Evolutionary conservation across 2,329 filamentous ascomycete genomes (phyloP).

Genomic region (Sporothrix globosa): DNA sequence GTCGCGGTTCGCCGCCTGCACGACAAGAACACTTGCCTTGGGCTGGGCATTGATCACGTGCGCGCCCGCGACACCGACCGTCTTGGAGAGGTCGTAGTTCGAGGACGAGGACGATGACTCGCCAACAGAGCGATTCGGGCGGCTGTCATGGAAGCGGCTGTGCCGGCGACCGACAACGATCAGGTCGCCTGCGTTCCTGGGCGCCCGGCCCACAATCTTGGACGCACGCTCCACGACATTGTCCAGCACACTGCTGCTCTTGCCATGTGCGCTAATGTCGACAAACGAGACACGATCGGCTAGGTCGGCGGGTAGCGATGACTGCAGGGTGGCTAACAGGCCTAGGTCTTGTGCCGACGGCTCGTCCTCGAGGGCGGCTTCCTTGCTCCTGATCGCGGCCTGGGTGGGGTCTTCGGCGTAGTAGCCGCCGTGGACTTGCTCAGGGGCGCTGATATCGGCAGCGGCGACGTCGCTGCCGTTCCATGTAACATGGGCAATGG

Average conservation of each 20-base stretch:
- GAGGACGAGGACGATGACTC: slow-evolving; percentile 34
- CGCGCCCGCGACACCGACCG: slow-evolving; percentile 64
- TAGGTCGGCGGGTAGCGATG: slow-evolving; percentile 43
- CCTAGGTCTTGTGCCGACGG: slow-evolving; percentile 44
- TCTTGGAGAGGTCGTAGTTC: slow-evolving; percentile 52
- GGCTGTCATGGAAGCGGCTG: slow-evolving; percentile 39
- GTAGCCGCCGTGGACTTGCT: background rate
- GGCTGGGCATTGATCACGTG: slow-evolving; percentile 61
- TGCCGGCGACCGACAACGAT: slow-evolving; percentile 66
- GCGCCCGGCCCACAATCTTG: slow-evolving; percentile 60
- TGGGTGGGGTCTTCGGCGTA: slow-evolving; percentile 27
- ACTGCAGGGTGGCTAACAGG: slow-evolving; percentile 44
- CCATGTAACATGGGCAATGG: slow-evolving; percentile 65
- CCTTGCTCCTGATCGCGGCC: slow-evolving; percentile 29
- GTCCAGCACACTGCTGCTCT: slow-evolving; percentile 47
- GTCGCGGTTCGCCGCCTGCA: slow-evolving; percentile 58
- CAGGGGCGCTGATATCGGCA: slow-evolving; percentile 31
- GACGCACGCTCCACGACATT: slow-evolving; percentile 59
- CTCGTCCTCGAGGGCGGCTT: slow-evolving; percentile 38
- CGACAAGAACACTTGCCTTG: slow-evolving; percentile 69
- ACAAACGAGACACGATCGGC: slow-evolving; percentile 52
- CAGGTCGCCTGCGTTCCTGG: slow-evolving; percentile 70
- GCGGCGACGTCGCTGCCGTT: slow-evolving; percentile 1
- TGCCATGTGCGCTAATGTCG: slow-evolving; percentile 48
- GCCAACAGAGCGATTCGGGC: slow-evolving; percentile 20